Conservation (phyloP, 768 basidiomycete species). For the Boletus pseudo-olivaceus region DNA sequence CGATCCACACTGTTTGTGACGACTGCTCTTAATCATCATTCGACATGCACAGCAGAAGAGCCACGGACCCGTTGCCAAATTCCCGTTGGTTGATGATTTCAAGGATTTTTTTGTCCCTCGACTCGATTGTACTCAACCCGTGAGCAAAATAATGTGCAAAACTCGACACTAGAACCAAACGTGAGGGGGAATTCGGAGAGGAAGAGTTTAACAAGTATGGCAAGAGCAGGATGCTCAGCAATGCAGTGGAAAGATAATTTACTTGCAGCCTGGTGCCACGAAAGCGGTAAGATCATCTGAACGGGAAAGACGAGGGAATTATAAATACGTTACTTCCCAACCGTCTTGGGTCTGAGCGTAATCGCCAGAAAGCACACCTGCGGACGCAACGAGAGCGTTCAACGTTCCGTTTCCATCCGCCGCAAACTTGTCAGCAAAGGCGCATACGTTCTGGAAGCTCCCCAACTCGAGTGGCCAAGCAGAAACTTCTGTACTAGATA, state of each 20-base stretch:
- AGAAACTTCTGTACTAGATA: slow-evolving; percentile 12
- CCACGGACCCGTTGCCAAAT: slow-evolving; percentile 21
- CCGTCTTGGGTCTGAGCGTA: slow-evolving; percentile 41
- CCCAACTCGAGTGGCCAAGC: slow-evolving; percentile 35
- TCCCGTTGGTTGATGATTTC: slow-evolving; percentile 20
- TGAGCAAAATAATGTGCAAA: slow-evolving; percentile 22
- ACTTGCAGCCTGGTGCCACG: slow-evolving; percentile 32
- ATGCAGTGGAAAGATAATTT: slow-evolving; percentile 33
- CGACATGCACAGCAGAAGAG: not conserved
- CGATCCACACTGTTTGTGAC: slow-evolving; percentile 10
- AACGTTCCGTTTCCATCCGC: slow-evolving; percentile 19
- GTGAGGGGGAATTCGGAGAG: slow-evolving; percentile 20
- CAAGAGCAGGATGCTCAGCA: slow-evolving; percentile 33
- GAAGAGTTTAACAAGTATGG: slow-evolving; percentile 30
- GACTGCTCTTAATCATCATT: not conserved
- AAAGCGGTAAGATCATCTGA: not conserved
- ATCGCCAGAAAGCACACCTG: slow-evolving; percentile 13
- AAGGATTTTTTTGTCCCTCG: slow-evolving; percentile 18
- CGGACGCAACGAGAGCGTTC: slow-evolving; percentile 33
- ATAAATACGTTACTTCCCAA: slow-evolving; percentile 43
- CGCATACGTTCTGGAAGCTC: slow-evolving; percentile 30
- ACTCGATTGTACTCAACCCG: slow-evolving; percentile 1
- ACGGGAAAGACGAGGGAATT: not conserved
- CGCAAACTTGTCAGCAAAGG: slow-evolving; percentile 32
- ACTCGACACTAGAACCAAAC: slow-evolving; percentile 32